These are phyloP conservation scores for Tulasnella sp. DNA, from an alignment of 768 basidiomycete genomes.

Conservation along the genomic window DNA sequence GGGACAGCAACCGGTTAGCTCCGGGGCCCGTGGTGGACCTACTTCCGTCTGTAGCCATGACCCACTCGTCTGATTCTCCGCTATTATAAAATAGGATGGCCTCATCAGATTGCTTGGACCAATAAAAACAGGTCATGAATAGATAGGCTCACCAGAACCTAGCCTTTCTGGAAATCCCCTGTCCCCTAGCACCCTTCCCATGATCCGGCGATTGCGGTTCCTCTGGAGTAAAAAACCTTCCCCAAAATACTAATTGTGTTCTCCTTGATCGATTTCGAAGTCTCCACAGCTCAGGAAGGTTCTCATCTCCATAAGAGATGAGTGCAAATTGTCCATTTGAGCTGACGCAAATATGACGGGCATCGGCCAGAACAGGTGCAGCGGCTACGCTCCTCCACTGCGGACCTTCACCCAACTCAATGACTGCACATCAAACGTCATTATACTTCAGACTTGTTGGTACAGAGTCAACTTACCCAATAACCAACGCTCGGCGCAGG, in stretches of 20 bases:
- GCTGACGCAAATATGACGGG: conserved; percentile 59
- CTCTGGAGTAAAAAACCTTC: conserved; percentile 39
- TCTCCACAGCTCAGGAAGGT: conserved; percentile 72
- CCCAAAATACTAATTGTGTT: neutral
- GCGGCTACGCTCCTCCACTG: conserved; percentile 59
- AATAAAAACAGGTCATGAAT: no score
- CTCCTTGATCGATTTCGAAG: conserved; percentile 39
- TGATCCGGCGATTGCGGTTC: conserved; percentile 67
- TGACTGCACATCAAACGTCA: conserved; percentile 40
- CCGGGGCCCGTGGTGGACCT: neutral
- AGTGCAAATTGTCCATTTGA: conserved; percentile 55
- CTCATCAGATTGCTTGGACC: neutral
- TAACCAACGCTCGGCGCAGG: conserved; percentile 64
- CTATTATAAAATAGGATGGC: neutral
- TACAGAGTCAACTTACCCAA: conserved; percentile 38
- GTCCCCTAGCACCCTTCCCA: conserved; percentile 66
- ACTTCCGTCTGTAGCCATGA: conserved; percentile 67
- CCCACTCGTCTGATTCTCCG: conserved; percentile 67
- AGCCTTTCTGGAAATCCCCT: conserved; percentile 48
- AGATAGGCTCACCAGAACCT: conserved; percentile 41
- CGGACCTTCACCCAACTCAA: conserved; percentile 39
- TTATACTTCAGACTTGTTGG: neutral
- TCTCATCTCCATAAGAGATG: conserved; percentile 68
- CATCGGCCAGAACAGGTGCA: conserved; percentile 64
- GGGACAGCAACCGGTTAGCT: no score